Conservation (phyloP, 495 filamentous ascomycete species). For the Neurospora sp. region DNA sequence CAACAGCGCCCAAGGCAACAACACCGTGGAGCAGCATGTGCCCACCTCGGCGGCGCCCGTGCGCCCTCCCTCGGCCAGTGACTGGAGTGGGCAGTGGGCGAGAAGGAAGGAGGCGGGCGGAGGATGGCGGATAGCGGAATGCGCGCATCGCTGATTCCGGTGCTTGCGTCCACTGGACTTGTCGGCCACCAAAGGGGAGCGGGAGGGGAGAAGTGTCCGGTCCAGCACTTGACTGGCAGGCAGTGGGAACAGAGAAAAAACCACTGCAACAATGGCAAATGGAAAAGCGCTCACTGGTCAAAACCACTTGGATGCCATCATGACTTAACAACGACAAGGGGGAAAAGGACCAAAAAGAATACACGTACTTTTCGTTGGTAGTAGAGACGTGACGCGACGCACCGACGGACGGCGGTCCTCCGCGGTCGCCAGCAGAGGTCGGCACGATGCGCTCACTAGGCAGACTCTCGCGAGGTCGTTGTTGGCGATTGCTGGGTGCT, state of each 20-base stretch:
- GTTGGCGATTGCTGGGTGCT: conserved; percentile 22
- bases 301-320: too few species aligned
- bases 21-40: background rate
- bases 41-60: conserved; percentile 4
- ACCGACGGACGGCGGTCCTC: conserved; percentile 26
- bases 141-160: background rate
- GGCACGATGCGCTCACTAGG: conserved; percentile 35
- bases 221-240: background rate
- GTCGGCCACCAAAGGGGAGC: background rate
- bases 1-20: background rate
- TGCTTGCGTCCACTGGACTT: background rate
- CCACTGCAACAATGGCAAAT: background rate
- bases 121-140: background rate
- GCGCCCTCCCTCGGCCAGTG: conserved; percentile 4
- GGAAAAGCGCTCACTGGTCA: background rate
- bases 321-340: background rate
- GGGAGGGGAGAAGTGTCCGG: too few species aligned
- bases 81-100: background rate
- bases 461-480: conserved; percentile 32
- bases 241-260: background rate
- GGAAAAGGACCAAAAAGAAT: conserved; percentile 2
- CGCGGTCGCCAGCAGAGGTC: conserved; percentile 32
- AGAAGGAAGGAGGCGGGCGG: background rate
- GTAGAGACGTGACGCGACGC: conserved; percentile 35
- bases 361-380: conserved; percentile 37